Evolutionary conservation across 345 rosid species (phyloP), one percentile per base, ranked within the genome.

Genomic region (Theobroma cacao): DNA sequence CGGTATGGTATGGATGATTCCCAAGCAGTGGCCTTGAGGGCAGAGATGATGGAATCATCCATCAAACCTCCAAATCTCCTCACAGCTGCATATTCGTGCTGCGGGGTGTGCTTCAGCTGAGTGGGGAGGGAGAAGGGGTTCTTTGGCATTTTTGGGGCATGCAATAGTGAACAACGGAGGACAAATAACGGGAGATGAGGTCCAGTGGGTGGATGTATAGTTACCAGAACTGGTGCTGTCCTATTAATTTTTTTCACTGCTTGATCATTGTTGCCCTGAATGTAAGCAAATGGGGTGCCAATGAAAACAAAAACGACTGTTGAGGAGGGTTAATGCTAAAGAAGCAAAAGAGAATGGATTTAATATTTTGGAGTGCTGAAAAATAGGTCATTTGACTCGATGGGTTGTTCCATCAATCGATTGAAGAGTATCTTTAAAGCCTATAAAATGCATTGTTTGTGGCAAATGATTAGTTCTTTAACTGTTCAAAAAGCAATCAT

Each of bases 211-310:
- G 86, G 75, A 36, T 55, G 10, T 45, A 83, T 77, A 20, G 78
- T 63, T n/a, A 78, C 45, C 73, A 78, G 26, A 65, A 82, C 79
- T 74, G 82, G 84, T 18, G 82, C 82, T 56, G 84, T 81, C 85
- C 75, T 78, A 75, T 58, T 72, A 59, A 79, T 73, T 30, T 65
- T 73, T 30, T 65, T 77, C 40, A 60, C 77, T 70, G 65, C 80
- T 41, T 31, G 43, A 8, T 78, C 60, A 68, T 80, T 83, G 62
- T 78, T 80, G 76, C 86, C 87, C n/a, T 71, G 60, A 5, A 77
- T 62, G 77, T 81, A 82, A 41, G 74, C 70, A 50, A 64, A 62
- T 77, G 18, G 75, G n/a, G n/a, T n/a, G n/a, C n/a, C 48, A 66
- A 20, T 24, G 34, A 45, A 33, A 75, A 66, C 17, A 71, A 50